Conservation (phyloP, 805 yeast species). For the Lachancea quebecensis region DNA sequence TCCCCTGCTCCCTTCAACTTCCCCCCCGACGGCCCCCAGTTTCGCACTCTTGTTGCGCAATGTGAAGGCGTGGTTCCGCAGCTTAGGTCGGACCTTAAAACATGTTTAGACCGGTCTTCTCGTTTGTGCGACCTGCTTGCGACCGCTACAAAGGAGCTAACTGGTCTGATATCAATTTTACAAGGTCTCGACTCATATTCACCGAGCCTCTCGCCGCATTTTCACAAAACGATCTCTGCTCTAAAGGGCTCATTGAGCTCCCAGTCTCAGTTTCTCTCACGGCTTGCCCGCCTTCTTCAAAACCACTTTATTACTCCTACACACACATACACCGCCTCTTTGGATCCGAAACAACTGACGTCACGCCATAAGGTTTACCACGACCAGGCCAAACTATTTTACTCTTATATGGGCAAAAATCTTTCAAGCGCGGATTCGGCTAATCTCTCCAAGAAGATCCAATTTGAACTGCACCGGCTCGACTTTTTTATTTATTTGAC, state of each 20-base stretch:
- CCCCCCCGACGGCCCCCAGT: constrained; percentile 9
- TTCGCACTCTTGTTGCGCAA: constrained; percentile 4
- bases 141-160: neutral
- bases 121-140: constrained; percentile 1
- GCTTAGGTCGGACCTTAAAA: constrained; percentile 3
- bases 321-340: neutral
- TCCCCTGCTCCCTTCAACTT: neutral
- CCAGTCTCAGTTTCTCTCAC: neutral
- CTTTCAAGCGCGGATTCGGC: constrained; percentile 4
- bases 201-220: neutral
- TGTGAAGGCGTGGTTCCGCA: constrained; percentile 3
- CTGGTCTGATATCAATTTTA: constrained; percentile 1
- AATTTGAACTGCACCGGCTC: constrained; percentile 13
- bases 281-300: neutral
- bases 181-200: constrained; percentile 1
- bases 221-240: neutral
- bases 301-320: neutral
- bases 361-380: constrained; percentile 11
- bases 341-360: constrained; percentile 1
- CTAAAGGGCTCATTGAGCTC: neutral
- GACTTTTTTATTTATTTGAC: constrained; percentile 12
- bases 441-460: constrained; percentile 7
- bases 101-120: neutral
- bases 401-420: constrained; percentile 10
- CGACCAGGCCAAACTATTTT: constrained; percentile 12